phyloP scores from a whole-genome alignment of 257 asterid species.

The Solanum pinnatisectum region DNA sequence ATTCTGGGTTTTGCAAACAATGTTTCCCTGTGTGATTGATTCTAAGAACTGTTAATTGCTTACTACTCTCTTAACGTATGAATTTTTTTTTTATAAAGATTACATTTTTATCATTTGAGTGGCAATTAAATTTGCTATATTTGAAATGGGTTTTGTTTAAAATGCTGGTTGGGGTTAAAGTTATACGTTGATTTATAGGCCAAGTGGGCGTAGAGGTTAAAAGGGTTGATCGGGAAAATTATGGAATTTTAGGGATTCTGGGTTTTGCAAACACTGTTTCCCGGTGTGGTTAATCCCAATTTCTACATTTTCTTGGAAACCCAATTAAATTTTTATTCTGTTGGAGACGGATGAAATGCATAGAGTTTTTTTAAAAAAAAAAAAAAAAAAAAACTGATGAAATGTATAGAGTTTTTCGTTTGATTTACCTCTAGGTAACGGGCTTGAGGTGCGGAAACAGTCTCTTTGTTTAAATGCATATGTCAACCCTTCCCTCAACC shows the following conservation, averaged over 20 bases:
- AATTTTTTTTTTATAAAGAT: background rate
- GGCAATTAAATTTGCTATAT: background rate
- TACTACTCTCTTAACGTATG: background rate
- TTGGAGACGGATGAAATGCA: background rate
- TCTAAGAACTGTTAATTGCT: background rate
- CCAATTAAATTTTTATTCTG: background rate
- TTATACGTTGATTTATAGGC: background rate
- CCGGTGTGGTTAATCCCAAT: background rate
- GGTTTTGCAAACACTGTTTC: background rate
- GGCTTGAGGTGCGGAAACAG: background rate
- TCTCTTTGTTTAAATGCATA: background rate
- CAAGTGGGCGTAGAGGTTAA: background rate
- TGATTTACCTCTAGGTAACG: background rate
- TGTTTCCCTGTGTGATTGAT: background rate
- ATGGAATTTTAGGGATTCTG: background rate
- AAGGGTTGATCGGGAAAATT: background rate
- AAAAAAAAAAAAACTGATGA: background rate
- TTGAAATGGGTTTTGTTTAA: background rate
- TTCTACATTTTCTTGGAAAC: background rate
- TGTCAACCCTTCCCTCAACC: background rate
- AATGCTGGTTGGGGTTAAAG: background rate
- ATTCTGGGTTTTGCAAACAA: background rate
- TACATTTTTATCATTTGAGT: background rate
- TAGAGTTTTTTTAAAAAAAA: background rate
- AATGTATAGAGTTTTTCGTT: background rate